Evolutionary conservation across 2,329 filamentous ascomycete species (phyloP), one percentile per base, ranked within the genome.

Genomic region (Ceratocystiopsis sp.): DNA sequence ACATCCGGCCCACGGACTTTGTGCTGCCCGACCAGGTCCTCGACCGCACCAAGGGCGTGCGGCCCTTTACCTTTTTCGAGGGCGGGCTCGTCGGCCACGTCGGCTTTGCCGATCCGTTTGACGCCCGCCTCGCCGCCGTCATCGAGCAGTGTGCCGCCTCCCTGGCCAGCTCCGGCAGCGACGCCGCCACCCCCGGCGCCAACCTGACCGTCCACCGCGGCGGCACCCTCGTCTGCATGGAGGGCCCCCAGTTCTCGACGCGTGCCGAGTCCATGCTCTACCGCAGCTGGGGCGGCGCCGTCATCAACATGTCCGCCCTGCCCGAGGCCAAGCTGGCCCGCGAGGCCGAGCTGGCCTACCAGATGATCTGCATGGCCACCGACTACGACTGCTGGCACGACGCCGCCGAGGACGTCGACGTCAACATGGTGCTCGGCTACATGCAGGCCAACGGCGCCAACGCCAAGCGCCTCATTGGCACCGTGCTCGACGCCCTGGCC

Each of bases 321-420:
- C 91, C 91, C 17, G 91, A 98, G 66, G 83, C 89, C 41, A 98
- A 98, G 70, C 78, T 98, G 17, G 91, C 91, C 11, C 79, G 84
- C 43, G 91, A 98, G 67, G 91, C 91, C 19, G 91, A 98, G 68
- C 82, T 98, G 53, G 82, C 81, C 34, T 96, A 96, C 63, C 86
- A 93, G 67, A 93, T 95, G 75, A 93, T 98, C 56, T 94, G 89
- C 70, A 98, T 98, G 91, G 84, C 85, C 33, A 98, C 91, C 25
- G 91, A 98, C 67, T 98, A 98, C 61, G 91, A 98, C 68, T 96
- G 89, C 75, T 98, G 91, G 91, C 82, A 87, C 58, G 77, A 73
- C 17, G 73, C 73, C 40, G 81, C 77, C 45, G 81, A 78, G 44
- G 84, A 83, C 50, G 91, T 98, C 49, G 87, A 86, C 48, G 91